Percentiles rank a stretch among this genome's conserved stretches.
These are phyloP conservation scores for Schizophyllum commune DNA, from an alignment of 1,284 basidiomycete species.

Conservation along the genomic window DNA sequence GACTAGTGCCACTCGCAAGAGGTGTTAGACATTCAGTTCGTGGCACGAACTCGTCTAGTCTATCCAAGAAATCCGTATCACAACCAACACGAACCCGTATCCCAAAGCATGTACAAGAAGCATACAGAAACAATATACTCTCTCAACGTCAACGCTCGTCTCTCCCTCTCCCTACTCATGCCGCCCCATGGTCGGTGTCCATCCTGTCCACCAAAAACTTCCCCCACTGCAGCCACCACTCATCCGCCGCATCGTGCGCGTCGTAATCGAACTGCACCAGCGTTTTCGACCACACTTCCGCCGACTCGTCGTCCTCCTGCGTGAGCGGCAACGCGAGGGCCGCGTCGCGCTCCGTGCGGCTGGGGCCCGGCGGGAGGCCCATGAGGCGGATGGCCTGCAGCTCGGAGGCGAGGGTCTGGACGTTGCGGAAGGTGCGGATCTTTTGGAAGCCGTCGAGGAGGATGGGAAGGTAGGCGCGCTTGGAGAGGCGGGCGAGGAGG, in stretches of 20 bases:
- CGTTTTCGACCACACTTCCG: conserved; percentile 9
- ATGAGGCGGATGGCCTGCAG: conserved; percentile 5
- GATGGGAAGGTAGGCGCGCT: conserved; percentile 31
- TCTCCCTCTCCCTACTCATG: no score
- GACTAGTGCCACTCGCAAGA: no score
- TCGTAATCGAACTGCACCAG: conserved; percentile 15
- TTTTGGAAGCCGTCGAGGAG: conserved; percentile 47
- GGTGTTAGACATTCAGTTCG: no score
- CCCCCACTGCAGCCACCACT: conserved; percentile 17
- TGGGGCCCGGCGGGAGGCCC: conserved; percentile 1
- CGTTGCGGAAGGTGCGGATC: conserved; percentile 41
- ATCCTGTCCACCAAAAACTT: not conserved
- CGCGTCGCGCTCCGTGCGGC: conserved; percentile 3
- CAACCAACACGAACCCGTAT: no score
- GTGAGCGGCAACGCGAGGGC: not conserved
- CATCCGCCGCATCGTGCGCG: conserved; percentile 16
- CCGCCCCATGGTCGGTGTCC: no score
- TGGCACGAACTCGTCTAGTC: no score
- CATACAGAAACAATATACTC: no score
- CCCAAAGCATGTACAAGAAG: no score
- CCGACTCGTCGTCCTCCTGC: not conserved
- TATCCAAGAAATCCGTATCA: no score
- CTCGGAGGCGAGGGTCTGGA: conserved; percentile 30
- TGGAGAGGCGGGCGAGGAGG: conserved; percentile 42
- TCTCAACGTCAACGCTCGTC: no score